Conservation (phyloP, 1,284 basidiomycete species). For the Hypsizygus ulmarius region DNA sequence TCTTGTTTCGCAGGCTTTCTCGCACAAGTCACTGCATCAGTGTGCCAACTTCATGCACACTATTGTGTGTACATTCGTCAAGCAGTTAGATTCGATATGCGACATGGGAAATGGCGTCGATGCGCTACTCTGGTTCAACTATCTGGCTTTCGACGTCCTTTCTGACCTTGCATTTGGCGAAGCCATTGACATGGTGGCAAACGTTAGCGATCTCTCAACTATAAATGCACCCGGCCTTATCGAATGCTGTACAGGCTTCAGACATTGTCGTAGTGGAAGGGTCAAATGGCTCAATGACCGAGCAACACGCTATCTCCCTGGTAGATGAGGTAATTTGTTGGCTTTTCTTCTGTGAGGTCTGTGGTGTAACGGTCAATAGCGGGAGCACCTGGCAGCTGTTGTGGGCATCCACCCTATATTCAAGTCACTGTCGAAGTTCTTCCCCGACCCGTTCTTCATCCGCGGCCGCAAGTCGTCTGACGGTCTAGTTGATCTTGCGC, state of each 20-base stretch:
- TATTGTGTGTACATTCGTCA: conserved; percentile 16
- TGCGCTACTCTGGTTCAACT: conserved; percentile 39
- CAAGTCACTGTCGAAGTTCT: conserved; percentile 15
- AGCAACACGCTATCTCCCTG: conserved; percentile 26
- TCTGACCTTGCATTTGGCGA: conserved; percentile 43
- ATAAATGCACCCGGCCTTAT: background rate
- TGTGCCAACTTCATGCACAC: conserved; percentile 21
- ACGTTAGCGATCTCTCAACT: conserved; percentile 12
- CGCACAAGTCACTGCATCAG: conserved; percentile 19
- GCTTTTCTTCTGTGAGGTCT: background rate
- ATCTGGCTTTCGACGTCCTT: conserved; percentile 45
- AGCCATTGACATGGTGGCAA: conserved; percentile 46
- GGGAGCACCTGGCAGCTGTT: conserved; percentile 25
- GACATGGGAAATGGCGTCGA: conserved; percentile 20
- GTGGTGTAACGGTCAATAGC: conserved; percentile 12
- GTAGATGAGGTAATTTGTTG: conserved; percentile 24
- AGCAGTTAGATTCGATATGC: conserved; percentile 22
- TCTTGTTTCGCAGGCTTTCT: conserved; percentile 26
- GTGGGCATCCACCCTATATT: conserved; percentile 22
- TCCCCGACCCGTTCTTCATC: conserved; percentile 25
- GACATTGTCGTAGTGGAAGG: conserved; percentile 22
- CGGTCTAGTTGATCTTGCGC: conserved; percentile 20
- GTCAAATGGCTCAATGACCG: conserved; percentile 14
- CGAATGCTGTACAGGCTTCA: background rate
- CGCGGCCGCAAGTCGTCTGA: conserved; percentile 20